Conservation (phyloP, 1,139 yeast genomes). For the Geotrichum candidum region DNA sequence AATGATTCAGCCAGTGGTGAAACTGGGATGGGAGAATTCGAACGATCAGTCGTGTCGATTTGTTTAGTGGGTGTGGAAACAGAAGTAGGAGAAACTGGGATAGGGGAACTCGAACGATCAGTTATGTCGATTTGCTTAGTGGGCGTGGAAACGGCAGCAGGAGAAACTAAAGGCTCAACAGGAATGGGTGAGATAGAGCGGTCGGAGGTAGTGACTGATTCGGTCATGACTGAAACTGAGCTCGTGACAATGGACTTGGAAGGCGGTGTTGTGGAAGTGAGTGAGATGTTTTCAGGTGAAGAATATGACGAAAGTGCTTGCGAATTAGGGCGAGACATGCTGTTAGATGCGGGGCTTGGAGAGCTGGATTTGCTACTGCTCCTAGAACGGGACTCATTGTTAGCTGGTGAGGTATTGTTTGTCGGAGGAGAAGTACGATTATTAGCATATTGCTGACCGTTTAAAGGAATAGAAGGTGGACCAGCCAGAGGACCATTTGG, state of each 20-base stretch:
- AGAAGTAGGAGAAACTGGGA: background rate
- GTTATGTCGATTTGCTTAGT: background rate
- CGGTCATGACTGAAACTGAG: background rate
- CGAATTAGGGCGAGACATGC: slow-evolving; percentile 14
- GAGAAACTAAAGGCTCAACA: background rate
- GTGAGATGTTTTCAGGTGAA: slow-evolving; percentile 8
- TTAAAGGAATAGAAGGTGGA: background rate
- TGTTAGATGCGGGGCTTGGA: slow-evolving; percentile 13
- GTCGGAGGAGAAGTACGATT: background rate
- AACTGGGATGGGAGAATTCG: background rate
- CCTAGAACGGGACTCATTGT: background rate
- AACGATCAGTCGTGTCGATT: background rate
- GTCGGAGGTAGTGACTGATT: background rate
- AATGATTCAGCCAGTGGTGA: background rate
- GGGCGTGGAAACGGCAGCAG: background rate
- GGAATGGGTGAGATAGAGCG: slow-evolving; percentile 1
- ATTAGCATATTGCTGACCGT: background rate
- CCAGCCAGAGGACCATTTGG: background rate
- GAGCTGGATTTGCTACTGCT: slow-evolving; percentile 13
- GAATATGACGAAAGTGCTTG: slow-evolving; percentile 9
- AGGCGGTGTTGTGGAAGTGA: slow-evolving; percentile 1
- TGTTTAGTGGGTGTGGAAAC: background rate
- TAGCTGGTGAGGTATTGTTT: background rate
- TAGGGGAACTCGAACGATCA: background rate
- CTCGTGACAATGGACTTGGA: background rate